Evolutionary conservation across 176 grass and related monocot species (phyloP), one percentile per base, ranked within the genome.

Genomic region (Raddia guianensis): DNA sequence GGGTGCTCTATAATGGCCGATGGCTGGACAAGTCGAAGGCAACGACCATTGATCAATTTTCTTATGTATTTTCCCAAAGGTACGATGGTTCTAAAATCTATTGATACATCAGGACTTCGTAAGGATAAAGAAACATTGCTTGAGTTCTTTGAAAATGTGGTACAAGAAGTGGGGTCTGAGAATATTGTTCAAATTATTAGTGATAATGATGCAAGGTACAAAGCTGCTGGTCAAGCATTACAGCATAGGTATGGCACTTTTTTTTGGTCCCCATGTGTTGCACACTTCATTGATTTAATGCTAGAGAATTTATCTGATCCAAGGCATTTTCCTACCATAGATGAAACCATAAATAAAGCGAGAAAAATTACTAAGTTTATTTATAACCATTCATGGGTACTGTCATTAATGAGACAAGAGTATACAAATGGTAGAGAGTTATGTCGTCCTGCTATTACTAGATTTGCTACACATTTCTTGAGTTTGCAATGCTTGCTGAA

Each of bases 301-400:
- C 63, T 87, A 45, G 82, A 87, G 84, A 77, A 70, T 16, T 59
- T 91, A 55, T 74, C 27, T 52, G 69, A 91, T 59, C n/a, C 77
- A 80, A 40, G 76, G 59, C 74, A 89, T 85, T 85, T 70, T 54
- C 14, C 69, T 81, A 77, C 70, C 70, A 83, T 91, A 21, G 84
- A 83, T 75, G 84, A 91, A 87, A 75, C 80, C 63, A 71, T 91
- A 67, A 63, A 69, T 62, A 91, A 84, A 57, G 89, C 84, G 58
- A 82, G 73, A 55, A 87, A 82, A 13, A 52, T 52, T 14, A 78
- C 75, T 7, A 84, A 77, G 20, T 80, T 91, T 50, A 80, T 84
- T 72, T 87, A 87, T 62, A 91, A 87, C 33, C 40, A 83, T 69
- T 80, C 58, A 3, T 87, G 75, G 80, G 73, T 87, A 10, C 64